These are phyloP conservation scores for Tremella fuciformis DNA, from an alignment of 768 basidiomycete genomes.

Conservation along the genomic window DNA sequence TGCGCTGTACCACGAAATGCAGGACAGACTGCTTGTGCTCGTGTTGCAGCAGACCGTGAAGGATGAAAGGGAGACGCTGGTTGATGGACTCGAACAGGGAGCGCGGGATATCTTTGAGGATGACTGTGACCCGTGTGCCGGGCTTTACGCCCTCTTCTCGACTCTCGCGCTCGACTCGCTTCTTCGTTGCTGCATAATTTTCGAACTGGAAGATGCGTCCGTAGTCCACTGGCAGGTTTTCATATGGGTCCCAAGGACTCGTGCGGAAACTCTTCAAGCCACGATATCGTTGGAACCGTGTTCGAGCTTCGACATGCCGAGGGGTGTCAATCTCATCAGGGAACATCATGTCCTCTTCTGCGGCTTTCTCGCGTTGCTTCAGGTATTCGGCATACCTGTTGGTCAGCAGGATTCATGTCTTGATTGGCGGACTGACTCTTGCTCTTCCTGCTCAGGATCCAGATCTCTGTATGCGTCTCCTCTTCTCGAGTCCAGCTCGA, in stretches of 20 bases:
- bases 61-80: slow-evolving; percentile 58
- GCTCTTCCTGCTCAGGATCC: slow-evolving; percentile 71
- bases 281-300: slow-evolving; percentile 85
- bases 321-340: slow-evolving; percentile 97
- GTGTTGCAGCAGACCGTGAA: slow-evolving; percentile 84
- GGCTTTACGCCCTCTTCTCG: slow-evolving; percentile 68
- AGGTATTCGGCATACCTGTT: slow-evolving; percentile 52
- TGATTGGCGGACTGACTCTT: slow-evolving; percentile 62
- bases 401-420: slow-evolving; percentile 57
- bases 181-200: slow-evolving; percentile 78
- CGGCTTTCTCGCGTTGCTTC: slow-evolving; percentile 52
- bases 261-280: slow-evolving; percentile 90
- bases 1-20: slow-evolving; percentile 88
- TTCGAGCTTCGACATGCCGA: slow-evolving; percentile 70
- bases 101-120: slow-evolving; percentile 71
- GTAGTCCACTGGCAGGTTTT: slow-evolving; percentile 91
- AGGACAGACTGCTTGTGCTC: slow-evolving; percentile 93
- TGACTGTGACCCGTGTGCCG: slow-evolving; percentile 74
- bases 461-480: slow-evolving; percentile 60
- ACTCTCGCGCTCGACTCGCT: slow-evolving; percentile 60
- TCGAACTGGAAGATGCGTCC: slow-evolving; percentile 95
- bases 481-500: slow-evolving; percentile 56
- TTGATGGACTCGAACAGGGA: slow-evolving; percentile 55
- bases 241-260: slow-evolving; percentile 95
- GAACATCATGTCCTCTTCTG: slow-evolving; percentile 77